Conservation (phyloP, 306 rosid species). For the Vigna angularis region DNA sequence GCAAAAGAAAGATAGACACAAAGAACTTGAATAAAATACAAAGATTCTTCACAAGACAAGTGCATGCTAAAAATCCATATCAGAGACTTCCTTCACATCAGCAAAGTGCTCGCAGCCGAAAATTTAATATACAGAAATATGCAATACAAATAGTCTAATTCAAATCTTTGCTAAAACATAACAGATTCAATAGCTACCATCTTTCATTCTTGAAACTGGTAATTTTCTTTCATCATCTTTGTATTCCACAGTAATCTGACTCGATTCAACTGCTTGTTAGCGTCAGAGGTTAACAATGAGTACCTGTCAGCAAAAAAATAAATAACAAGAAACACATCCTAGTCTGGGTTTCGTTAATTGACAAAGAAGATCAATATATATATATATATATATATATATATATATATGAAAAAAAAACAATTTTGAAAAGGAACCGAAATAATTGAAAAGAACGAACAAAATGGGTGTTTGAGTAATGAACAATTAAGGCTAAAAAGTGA, state of each 20-base stretch:
- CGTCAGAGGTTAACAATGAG: neutral
- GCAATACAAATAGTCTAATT: neutral
- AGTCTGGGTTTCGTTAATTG: neutral
- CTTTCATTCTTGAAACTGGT: neutral
- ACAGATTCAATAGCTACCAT: conserved; percentile 13
- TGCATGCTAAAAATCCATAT: neutral
- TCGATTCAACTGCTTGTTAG: conserved; percentile 8
- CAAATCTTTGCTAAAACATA: neutral
- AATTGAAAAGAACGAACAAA: conserved; percentile 2
- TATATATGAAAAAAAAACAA: neutral
- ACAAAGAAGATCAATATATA: conserved; percentile 1
- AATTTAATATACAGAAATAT: neutral
- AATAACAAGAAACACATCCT: neutral
- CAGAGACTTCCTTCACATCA: neutral
- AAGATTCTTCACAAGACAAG: neutral
- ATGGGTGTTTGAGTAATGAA: conserved; percentile 5
- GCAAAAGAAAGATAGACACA: neutral
- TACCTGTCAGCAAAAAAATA: neutral
- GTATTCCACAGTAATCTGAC: neutral
- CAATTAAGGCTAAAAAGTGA: neutral
- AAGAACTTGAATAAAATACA: neutral
- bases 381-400: no score
- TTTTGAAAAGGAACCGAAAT: neutral
- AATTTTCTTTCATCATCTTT: neutral
- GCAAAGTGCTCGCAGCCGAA: neutral